Evolutionary conservation across 2,329 filamentous ascomycete species (phyloP), one percentile per base, ranked within the genome.

Genomic region (Metarhizium robertsii): DNA sequence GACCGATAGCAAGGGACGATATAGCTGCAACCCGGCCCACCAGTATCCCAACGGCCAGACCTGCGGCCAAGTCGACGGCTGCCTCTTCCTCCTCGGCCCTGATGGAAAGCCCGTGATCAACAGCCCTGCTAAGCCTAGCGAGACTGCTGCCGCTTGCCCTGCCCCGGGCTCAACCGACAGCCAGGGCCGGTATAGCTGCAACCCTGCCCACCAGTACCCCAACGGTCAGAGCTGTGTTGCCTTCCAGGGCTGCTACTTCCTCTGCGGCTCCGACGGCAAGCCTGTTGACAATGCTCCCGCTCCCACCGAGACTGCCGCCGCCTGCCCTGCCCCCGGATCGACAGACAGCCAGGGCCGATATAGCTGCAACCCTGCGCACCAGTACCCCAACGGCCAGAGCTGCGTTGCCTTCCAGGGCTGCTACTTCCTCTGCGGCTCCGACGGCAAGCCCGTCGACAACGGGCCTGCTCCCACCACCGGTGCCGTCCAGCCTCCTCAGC

Each of bases 321-420:
- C 20, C 3, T 54, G 53, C 25, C 53, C 53, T 34, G 18, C 36
- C 36, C 10, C 36, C 4, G 59, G 59, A 34, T 18, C 46, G 5
- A 58, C 53, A 14, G 57, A 58, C 53, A 36, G 32, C 49, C 30
- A 55, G 38, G 61, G 61, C 54, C 54, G 58, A 38, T 61, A 61
- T 57, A 55, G 53, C 29, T 62, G 61, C 58, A 61, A 61, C 57
- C 61, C 60, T 14, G 61, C 59, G 1, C 57, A 61, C 45, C 45
- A 60, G 54, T 61, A 61, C 53, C 61, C 61, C 52, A 48, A 54
- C 43, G 60, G 60, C 10, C 59, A 60, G 56, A 42, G 13, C 13
- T 62, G 61, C 59, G 25, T 25, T 4, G 25, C 25, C 25, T 1
- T 25, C 25, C 3, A 25, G 4, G 25, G 25, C 25, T 25, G 25